Percentiles rank a stretch among this genome's conserved stretches.
These are phyloP conservation scores for Apiospora kogelbergensis DNA, from an alignment of 2,329 filamentous ascomycete genomes.

Conservation along the genomic window DNA sequence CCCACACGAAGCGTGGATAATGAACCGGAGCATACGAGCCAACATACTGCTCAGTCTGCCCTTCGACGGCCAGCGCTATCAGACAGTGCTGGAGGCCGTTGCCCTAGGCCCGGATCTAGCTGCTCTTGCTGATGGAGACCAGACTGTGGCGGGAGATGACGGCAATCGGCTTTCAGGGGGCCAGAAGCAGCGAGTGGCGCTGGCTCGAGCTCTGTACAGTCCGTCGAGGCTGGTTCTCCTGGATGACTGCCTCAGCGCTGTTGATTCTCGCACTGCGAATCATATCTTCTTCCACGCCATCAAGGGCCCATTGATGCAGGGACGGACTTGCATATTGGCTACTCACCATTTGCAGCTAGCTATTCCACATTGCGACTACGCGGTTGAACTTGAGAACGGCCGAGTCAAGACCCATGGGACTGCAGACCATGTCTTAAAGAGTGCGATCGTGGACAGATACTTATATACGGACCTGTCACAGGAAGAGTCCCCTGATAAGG, in stretches of 20 bases:
- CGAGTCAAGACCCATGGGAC: neutral
- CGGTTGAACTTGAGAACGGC: neutral
- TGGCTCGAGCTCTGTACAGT: slow-evolving; percentile 22
- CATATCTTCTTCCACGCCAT: slow-evolving; percentile 11
- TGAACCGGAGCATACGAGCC: slow-evolving; percentile 52
- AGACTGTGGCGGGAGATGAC: slow-evolving; percentile 26
- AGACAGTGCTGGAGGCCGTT: slow-evolving; percentile 16
- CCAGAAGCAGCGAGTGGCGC: slow-evolving; percentile 22
- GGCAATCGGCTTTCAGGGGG: slow-evolving; percentile 29
- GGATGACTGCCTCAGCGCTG: slow-evolving; percentile 20
- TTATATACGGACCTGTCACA: neutral
- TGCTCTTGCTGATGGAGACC: slow-evolving; percentile 23
- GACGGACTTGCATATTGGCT: neutral
- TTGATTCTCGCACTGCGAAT: slow-evolving; percentile 18
- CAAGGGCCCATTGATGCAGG: neutral
- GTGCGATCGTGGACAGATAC: neutral
- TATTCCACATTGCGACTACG: neutral
- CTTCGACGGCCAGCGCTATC: slow-evolving; percentile 18
- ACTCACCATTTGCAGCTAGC: neutral
- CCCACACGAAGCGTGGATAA: slow-evolving; percentile 59
- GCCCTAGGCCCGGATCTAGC: slow-evolving; percentile 17
- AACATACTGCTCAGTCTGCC: slow-evolving; percentile 17
- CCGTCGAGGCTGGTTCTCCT: slow-evolving; percentile 16
- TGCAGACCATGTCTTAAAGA: neutral
- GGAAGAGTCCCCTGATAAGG: neutral